Evolutionary conservation across 2,329 filamentous ascomycete genomes (phyloP), one percentile per base, ranked within the genome.

Genomic region (Cadophora sp.): DNA sequence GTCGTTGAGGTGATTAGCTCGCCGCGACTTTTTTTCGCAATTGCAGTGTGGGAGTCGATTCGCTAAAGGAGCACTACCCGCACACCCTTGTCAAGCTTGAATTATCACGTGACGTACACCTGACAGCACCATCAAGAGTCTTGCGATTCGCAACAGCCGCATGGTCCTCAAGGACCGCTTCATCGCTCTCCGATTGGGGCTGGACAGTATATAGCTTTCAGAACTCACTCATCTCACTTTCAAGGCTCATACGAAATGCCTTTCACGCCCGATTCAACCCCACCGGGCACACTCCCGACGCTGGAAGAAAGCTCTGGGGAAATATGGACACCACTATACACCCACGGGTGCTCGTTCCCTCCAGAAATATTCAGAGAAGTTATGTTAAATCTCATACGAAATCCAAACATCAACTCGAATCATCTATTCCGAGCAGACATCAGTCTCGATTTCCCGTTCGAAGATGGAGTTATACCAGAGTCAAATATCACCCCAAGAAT

Each of bases 401-500:
- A 95, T 74, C 92, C 92, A 0, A 95, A 96, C 72, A 83, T 93
- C 79, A 93, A 93, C 72, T 92, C 91, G 0, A 89, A 86, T 19
- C 92, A 91, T 85, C 83, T 96, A 1, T 92, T 94, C 75, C 87
- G 92, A 34, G 92, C 92, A 58, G 92, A 96, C 75, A 89, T 95
- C 29, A 83, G 92, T 29, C 85, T 87, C 67, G 86, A 90, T 71
- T 81, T 79, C 46, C 69, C 69, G 61, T 77, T 72, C 72, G 73
- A 79, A 46, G 77, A 79, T 27, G 74, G 75, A 1, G 68, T 75
- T 4, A 75, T 77, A 24, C 73, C 71, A 27, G 73, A 77, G 31
- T 71, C 77, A 22, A 72, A 77, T n/a, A 75, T 77, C 7, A 50
- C 71, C 64, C 79, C 79, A 26, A 71, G 73, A 62, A 79, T 86